Evolutionary conservation across 2,329 filamentous ascomycete species (phyloP).

Genomic region (Intubia oerlemansii): DNA sequence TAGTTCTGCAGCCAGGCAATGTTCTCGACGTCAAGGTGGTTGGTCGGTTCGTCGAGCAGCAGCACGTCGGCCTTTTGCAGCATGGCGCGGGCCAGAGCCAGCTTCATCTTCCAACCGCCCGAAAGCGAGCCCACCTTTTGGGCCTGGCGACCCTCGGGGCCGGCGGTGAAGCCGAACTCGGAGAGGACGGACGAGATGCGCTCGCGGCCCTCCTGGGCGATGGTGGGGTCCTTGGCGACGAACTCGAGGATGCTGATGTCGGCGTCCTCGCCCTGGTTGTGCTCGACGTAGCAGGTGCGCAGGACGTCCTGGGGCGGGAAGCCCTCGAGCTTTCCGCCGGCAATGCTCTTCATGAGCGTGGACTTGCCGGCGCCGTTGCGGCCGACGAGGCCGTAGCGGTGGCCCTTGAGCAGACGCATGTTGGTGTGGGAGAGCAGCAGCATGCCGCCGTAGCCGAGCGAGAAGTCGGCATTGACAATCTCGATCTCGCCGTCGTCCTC

Average conservation of each 20-base stretch:
- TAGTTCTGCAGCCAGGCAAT: constrained; percentile 93
- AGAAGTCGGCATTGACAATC: constrained; percentile 96
- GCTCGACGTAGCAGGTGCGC: constrained; percentile 93
- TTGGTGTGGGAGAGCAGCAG: constrained; percentile 83
- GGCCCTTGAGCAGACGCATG: constrained; percentile 74
- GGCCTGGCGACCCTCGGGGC: constrained; percentile 70
- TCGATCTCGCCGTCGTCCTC: constrained; percentile 85
- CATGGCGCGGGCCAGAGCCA: constrained; percentile 90
- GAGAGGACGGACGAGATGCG: constrained; percentile 67
- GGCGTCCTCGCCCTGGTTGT: constrained; percentile 96
- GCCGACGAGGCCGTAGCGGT: constrained; percentile 90
- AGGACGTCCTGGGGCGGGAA: constrained; percentile 86
- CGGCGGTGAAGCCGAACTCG: constrained; percentile 85
- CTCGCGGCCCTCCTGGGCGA: constrained; percentile 56
- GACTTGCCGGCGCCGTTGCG: constrained; percentile 98
- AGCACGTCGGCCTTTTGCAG: constrained; percentile 91
- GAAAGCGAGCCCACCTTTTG: constrained; percentile 87
- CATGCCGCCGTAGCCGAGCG: constrained; percentile 94
- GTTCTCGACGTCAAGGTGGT: constrained; percentile 91
- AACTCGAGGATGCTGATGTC: constrained; percentile 92
- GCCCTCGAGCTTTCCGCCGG: constrained; percentile 86
- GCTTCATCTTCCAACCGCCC: constrained; percentile 99
- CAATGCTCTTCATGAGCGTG: constrained; percentile 88
- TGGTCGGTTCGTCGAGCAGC: constrained; percentile 93
- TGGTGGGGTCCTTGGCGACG: constrained; percentile 70